Conservation (phyloP, 2,329 filamentous ascomycete genomes). For the Colletotrichum sidae region DNA sequence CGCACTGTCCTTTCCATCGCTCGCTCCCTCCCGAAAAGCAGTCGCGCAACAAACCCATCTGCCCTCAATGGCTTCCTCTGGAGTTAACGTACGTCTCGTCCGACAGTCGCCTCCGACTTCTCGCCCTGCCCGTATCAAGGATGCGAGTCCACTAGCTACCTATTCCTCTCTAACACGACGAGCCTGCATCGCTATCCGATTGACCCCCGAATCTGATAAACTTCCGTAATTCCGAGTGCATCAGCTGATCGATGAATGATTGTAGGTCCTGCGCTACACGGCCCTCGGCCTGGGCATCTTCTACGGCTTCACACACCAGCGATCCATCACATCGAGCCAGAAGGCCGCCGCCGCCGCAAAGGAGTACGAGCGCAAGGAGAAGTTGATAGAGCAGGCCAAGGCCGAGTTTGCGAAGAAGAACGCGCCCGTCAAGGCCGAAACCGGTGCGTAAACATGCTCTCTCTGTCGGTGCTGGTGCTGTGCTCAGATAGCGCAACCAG, state of each 20-base stretch:
- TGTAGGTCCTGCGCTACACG: slow-evolving; percentile 95
- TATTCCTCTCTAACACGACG: slow-evolving; percentile 29
- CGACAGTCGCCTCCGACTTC: slow-evolving; percentile 17
- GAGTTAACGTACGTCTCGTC: slow-evolving; percentile 71
- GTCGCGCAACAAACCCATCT: slow-evolving; percentile 56
- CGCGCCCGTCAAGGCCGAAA: slow-evolving; percentile 57
- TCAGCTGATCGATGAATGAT: slow-evolving; percentile 44
- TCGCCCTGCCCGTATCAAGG: slow-evolving; percentile 11
- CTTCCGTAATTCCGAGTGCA: not conserved
- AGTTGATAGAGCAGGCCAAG: slow-evolving; percentile 93
- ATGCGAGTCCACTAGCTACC: slow-evolving; percentile 24
- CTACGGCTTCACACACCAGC: slow-evolving; percentile 96
- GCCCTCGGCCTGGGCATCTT: slow-evolving; percentile 91
- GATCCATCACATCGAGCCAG: slow-evolving; percentile 78
- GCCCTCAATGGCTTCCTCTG: slow-evolving; percentile 72
- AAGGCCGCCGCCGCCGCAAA: slow-evolving; percentile 77
- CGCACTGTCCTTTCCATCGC: slow-evolving; percentile 48
- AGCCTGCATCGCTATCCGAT: slow-evolving; percentile 26
- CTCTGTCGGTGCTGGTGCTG: not conserved
- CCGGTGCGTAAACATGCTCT: slow-evolving; percentile 29
- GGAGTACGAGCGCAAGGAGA: slow-evolving; percentile 91
- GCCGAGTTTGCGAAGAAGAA: slow-evolving; percentile 85
- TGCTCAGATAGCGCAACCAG: not conserved
- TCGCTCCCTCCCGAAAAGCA: slow-evolving; percentile 50
- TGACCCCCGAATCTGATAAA: not conserved